Conservation (phyloP, 2,329 filamentous ascomycete genomes). For the Triangularia setosa region DNA sequence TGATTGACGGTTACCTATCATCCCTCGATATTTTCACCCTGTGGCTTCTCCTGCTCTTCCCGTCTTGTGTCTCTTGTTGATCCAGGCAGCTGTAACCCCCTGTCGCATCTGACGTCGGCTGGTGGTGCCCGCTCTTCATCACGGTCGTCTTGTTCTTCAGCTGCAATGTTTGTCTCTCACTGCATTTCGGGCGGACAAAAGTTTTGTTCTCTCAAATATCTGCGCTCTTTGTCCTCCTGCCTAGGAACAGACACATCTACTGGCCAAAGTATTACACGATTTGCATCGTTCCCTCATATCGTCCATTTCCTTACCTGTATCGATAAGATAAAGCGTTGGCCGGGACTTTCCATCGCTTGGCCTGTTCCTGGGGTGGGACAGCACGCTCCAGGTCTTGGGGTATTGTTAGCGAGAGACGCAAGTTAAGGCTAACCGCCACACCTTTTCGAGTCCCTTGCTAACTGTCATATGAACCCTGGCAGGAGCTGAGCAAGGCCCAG, state of each 20-base stretch:
- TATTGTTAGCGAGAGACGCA: neutral
- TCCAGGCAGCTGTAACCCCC: constrained; percentile 7
- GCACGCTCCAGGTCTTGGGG: neutral
- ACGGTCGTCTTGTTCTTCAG: neutral
- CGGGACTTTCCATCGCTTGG: neutral
- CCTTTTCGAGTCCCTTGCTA: neutral
- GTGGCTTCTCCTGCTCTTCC: neutral
- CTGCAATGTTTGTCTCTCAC: neutral
- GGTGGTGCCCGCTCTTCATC: neutral
- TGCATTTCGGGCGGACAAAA: neutral
- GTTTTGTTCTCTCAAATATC: neutral
- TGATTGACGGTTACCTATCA: neutral
- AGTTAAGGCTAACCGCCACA: neutral
- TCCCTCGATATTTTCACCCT: neutral
- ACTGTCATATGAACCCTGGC: neutral
- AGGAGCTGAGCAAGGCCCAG: constrained; percentile 4
- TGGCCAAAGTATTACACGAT: neutral
- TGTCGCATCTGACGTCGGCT: constrained; percentile 21
- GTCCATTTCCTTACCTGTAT: neutral
- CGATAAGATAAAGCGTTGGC: neutral
- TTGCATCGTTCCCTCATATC: neutral
- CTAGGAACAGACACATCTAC: neutral
- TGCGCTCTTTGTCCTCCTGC: neutral
- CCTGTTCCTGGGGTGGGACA: neutral
- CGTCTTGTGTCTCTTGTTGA: neutral